A percentile compares a stretch with the other conserved stretches of the same genome.
phyloP scores from a whole-genome alignment of 352 stramenopile species.

The Pythium chondricola region DNA sequence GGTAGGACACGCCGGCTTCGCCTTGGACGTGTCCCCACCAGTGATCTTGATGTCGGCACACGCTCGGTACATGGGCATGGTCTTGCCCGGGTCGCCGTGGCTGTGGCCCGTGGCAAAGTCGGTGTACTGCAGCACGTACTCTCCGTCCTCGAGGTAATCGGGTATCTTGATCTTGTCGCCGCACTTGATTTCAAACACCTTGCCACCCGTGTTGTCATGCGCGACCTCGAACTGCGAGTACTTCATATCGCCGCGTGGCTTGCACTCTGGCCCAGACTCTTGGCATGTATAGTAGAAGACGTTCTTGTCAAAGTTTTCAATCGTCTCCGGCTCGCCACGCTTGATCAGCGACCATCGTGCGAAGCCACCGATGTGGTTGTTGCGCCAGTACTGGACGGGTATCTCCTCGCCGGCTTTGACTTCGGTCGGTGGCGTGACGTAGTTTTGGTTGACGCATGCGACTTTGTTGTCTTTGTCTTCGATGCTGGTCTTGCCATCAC shows the following conservation, averaged over 20 bases:
- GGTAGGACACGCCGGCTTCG: conserved; percentile 6
- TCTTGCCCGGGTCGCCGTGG: conserved; percentile 9
- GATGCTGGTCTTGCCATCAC: background rate
- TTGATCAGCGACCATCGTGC: conserved; percentile 22
- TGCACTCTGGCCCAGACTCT: conserved; percentile 18
- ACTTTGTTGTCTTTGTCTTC: background rate
- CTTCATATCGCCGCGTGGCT: background rate
- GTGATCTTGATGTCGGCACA: conserved; percentile 18
- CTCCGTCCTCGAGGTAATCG: conserved; percentile 10
- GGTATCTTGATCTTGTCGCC: conserved; percentile 18
- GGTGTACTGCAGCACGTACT: conserved; percentile 21
- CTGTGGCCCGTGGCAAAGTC: conserved; percentile 12
- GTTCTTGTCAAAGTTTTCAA: conserved; percentile 19
- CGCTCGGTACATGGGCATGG: conserved; percentile 10
- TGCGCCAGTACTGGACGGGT: conserved; percentile 24
- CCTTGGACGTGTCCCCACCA: background rate
- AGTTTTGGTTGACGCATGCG: conserved; percentile 2
- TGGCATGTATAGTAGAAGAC: conserved; percentile 26
- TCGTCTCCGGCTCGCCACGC: conserved; percentile 11
- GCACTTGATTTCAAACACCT: conserved; percentile 7
- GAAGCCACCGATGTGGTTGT: conserved; percentile 30
- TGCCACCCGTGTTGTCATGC: conserved; percentile 1
- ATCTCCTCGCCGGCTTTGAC: conserved; percentile 15
- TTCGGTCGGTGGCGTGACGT: conserved; percentile 2
- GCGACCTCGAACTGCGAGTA: conserved; percentile 4